These are phyloP conservation scores for Irpex lacteus DNA, from an alignment of 1,284 basidiomycete genomes.

Conservation along the genomic window DNA sequence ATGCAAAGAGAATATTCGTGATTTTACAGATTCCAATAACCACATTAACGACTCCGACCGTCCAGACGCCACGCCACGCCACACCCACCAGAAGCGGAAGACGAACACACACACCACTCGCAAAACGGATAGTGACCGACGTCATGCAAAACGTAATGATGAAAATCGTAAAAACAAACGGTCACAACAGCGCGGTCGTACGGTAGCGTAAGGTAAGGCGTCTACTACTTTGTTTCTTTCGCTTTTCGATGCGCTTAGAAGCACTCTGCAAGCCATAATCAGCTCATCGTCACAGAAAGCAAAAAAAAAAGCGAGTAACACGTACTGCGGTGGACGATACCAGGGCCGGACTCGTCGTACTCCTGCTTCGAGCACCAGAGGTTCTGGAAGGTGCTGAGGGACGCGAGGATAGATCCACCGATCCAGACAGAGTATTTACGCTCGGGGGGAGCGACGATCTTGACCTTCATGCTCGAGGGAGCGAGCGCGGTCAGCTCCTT, in stretches of 20 bases:
- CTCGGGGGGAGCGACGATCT: constrained; percentile 91
- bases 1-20: constrained; percentile 1
- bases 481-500: constrained; percentile 92
- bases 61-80: too few relatives aligned
- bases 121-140: too few relatives aligned
- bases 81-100: not conserved
- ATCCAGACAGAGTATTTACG: constrained; percentile 98
- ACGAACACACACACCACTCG: not conserved
- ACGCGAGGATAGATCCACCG: constrained; percentile 96
- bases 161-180: constrained; percentile 1
- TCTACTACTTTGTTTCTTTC: constrained; percentile 28
- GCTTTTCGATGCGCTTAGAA: constrained; percentile 24
- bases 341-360: constrained; percentile 86
- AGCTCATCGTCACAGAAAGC: not conserved
- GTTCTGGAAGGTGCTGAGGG: constrained; percentile 95
- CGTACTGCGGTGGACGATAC: constrained; percentile 81
- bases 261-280: constrained; percentile 17
- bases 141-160: not conserved
- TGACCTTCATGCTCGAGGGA: constrained; percentile 91
- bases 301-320: too few relatives aligned
- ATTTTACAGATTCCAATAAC: constrained; percentile 16
- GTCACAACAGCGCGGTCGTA: constrained; percentile 18
- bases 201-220: constrained; percentile 28
- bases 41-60: too few relatives aligned
- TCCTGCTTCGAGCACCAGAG: constrained; percentile 92